Conservation (phyloP, 2,329 filamentous ascomycete species). For the Trichophyton equinum region DNA sequence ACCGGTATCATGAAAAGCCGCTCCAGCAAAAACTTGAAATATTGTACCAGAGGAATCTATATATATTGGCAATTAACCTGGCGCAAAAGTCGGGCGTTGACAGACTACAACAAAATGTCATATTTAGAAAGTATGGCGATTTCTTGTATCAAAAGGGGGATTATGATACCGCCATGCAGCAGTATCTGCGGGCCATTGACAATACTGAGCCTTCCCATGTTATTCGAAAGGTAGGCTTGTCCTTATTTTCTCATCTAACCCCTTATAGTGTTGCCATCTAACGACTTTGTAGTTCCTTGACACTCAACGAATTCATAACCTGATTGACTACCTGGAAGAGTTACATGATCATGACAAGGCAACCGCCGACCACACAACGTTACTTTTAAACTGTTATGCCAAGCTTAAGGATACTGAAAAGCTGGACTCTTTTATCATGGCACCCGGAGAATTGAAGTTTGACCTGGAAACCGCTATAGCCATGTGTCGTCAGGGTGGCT, state of each 20-base stretch:
- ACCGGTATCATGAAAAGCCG: constrained; percentile 79
- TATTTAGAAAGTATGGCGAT: constrained; percentile 88
- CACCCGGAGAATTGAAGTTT: constrained; percentile 86
- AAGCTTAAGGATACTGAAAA: constrained; percentile 97
- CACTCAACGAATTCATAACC: constrained; percentile 91
- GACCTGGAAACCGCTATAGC: constrained; percentile 93
- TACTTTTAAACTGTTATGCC: constrained; percentile 92
- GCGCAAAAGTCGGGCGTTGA: constrained; percentile 82
- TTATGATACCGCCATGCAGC: constrained; percentile 97
- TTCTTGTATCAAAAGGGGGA: constrained; percentile 89
- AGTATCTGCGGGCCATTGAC: constrained; percentile 91
- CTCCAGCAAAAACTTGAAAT: constrained; percentile 86
- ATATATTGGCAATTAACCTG: constrained; percentile 78
- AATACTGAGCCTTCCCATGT: constrained; percentile 93
- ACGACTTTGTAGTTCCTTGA: constrained; percentile 60
- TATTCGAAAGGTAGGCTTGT: constrained; percentile 79
- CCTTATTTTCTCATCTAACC: constrained; percentile 8
- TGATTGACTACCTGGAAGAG: constrained; percentile 95
- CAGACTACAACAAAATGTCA: constrained; percentile 69
- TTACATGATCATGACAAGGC: constrained; percentile 88
- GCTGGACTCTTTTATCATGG: constrained; percentile 91
- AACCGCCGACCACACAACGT: constrained; percentile 86
- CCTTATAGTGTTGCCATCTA: neutral
- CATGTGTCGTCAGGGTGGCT: constrained; percentile 95
- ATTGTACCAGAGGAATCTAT: constrained; percentile 86